Conservation (phyloP, 345 rosid species). For the rapeseed (Brassica napus) region Da-Ae NC_063445.1:21960001-21960500, state of each 20-base stretch:
- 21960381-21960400: constrained; percentile 32
- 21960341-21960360: constrained; percentile 42
- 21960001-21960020: not conserved
- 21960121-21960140: not conserved
- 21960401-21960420: constrained; percentile 35
- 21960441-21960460: constrained; percentile 38
- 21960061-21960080: not conserved
- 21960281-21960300: constrained; percentile 39
- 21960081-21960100: constrained; percentile 19
- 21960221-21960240: constrained; percentile 7
- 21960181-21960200: constrained; percentile 8
- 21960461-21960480: constrained; percentile 20
- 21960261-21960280: not conserved
- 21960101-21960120: constrained; percentile 3
- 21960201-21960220: constrained; percentile 5
- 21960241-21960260: constrained; percentile 16
- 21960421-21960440: constrained; percentile 23
- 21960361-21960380: constrained; percentile 35
- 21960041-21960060: not conserved
- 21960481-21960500: constrained; percentile 22
- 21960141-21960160: not conserved
- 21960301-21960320: constrained; percentile 23
- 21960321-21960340: constrained; percentile 34
- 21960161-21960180: constrained; percentile 19
- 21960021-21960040: not conserved